A percentile compares a stretch with the other conserved stretches of the same genome.
phyloP scores from a whole-genome alignment of 2,329 filamentous ascomycete species.

The Exserohilum rostratum region DNA sequence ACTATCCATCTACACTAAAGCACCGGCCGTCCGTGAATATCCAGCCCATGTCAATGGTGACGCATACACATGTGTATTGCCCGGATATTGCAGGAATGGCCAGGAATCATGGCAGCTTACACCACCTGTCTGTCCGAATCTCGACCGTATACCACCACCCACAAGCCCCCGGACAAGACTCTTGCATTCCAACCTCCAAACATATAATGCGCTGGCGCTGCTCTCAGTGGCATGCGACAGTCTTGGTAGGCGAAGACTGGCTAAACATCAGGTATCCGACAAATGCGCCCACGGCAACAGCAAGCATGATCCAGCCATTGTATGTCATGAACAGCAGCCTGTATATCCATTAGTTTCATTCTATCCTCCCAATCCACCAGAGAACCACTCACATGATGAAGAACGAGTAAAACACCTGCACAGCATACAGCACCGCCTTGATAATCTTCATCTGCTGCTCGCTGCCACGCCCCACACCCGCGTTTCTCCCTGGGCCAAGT shows the following conservation, averaged over 20 bases:
- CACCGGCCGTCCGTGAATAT: background rate
- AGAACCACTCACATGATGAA: slow-evolving; percentile 99
- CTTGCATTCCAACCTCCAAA: background rate
- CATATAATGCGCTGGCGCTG: background rate
- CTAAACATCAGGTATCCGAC: slow-evolving; percentile 84
- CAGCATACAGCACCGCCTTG: slow-evolving; percentile 83
- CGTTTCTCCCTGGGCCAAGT: slow-evolving; percentile 72
- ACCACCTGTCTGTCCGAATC: background rate
- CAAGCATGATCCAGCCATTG: slow-evolving; percentile 96
- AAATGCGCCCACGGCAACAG: slow-evolving; percentile 87
- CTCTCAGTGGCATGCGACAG: slow-evolving; percentile 83
- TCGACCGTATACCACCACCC: background rate
- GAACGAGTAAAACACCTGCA: slow-evolving; percentile 98
- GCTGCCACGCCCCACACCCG: slow-evolving; percentile 60
- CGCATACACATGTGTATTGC: background rate
- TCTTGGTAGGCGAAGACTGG: slow-evolving; percentile 73
- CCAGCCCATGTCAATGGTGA: background rate
- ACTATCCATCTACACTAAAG: background rate
- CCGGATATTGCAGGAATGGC: slow-evolving; percentile 15
- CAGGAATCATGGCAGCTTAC: background rate
- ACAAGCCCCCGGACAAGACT: background rate
- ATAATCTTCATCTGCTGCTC: slow-evolving; percentile 74
- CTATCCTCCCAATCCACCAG: background rate
- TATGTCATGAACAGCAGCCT: slow-evolving; percentile 99
- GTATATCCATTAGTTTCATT: slow-evolving; percentile 19